Percentiles rank a stretch among this genome's conserved stretches.
Evolutionary conservation across 306 rosid species (phyloP).

Genomic region (Fagus sylvatica): DNA sequence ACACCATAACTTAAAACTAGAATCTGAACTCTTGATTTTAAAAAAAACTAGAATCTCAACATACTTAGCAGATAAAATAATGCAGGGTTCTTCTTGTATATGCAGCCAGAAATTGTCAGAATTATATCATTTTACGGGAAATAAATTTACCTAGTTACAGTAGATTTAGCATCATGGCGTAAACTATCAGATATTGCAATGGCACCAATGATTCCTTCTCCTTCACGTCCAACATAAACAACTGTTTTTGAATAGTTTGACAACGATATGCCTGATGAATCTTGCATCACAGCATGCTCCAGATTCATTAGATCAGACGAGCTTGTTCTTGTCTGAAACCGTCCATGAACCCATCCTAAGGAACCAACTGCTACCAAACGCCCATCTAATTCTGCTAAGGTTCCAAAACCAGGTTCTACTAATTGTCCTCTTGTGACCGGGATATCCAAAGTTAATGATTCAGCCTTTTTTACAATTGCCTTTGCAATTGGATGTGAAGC

Average conservation of each 20-base stretch:
- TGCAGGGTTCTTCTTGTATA: not conserved
- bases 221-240: constrained; percentile 94
- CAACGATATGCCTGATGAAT: constrained; percentile 47
- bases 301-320: constrained; percentile 53
- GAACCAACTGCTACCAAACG: constrained; percentile 85
- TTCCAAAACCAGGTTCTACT: constrained; percentile 94
- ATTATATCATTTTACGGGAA: not conserved
- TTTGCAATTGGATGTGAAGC: constrained; percentile 98
- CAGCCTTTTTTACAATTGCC: constrained; percentile 79
- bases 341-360: constrained; percentile 71
- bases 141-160: constrained; percentile 59
- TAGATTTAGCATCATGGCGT: constrained; percentile 80
- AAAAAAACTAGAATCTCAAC: not conserved
- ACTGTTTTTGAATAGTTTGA: constrained; percentile 75
- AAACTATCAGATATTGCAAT: constrained; percentile 81
- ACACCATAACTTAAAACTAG: not conserved
- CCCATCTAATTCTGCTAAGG: constrained; percentile 83
- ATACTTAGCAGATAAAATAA: not conserved
- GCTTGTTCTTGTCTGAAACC: constrained; percentile 53
- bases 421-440: constrained; percentile 74
- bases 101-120: not conserved
- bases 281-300: constrained; percentile 50
- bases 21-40: not conserved
- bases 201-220: constrained; percentile 88
- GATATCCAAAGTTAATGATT: constrained; percentile 65